Evolutionary conservation across 1,139 yeast species (phyloP), one percentile per base, ranked within the genome.

Genomic region (Meyerozyma smithsonii): DNA sequence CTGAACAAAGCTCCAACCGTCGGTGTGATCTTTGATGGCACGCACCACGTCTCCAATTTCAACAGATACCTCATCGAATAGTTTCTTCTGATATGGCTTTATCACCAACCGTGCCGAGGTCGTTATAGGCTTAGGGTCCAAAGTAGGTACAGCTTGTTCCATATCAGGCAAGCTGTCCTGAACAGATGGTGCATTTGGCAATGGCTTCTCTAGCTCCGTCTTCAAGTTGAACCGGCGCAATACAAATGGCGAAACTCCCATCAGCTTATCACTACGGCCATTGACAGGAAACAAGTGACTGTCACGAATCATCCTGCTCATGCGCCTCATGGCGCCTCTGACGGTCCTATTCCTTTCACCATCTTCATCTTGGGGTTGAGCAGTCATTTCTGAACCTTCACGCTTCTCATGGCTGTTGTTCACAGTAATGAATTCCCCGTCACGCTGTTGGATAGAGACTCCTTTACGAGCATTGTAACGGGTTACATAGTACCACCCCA

Each of bases 1-100:
- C 35, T 43, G 52, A 8, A 66, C 61, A 21, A 55, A 52, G 43
- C 72, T 66, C 76, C 76, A 70, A 2, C 71, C 72, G 42, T 69
- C 74, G 10, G 61, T 47, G 44, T 60, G 65, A n/a, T 50, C 52
- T 25, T 56, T 54, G 16, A 58, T 39, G 1, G 66, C 41, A 5
- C 45, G 38, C 3, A 65, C 68, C 23, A 52, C 45, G 32, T 69
- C 71, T 1, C 73, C 73, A 5, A 56, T 43, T 2, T 47, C 42
- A 2, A 69, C 48, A 3, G 62, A 49, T 5, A 69, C 38, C 46
- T 69, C 76, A 44, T 70, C 75, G 10, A 50, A 47, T 19, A 67
- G 53, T 10, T 51, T 48, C 40, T 56, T 62, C 11, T 49, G 45
- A 42, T 67, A 69, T 2, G 55, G 42, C 42, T 55, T 54, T 6